Conservation (phyloP, 108 stramenopile species). For the Parmales sp. region DNA sequence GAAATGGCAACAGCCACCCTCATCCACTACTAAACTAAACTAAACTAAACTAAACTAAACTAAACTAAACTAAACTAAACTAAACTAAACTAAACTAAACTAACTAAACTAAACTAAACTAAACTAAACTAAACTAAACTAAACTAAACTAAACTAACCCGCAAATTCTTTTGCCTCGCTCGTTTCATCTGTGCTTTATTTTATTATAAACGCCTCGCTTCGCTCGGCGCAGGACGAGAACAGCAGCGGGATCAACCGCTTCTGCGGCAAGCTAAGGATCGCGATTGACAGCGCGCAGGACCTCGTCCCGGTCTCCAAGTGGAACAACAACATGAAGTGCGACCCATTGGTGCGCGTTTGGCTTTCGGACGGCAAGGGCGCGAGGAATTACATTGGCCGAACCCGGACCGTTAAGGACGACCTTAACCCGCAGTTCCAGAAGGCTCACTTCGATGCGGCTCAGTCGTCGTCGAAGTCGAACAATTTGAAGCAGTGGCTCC, state of each 20-base stretch:
- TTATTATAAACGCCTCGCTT: too few relatives aligned
- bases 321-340: neutral
- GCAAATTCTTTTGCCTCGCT: too few relatives aligned
- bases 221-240: too few relatives aligned
- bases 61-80: too few relatives aligned
- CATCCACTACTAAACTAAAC: too few relatives aligned
- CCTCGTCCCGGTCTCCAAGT: neutral
- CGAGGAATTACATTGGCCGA: neutral
- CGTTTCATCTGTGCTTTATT: too few relatives aligned
- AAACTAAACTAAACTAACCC: too few relatives aligned
- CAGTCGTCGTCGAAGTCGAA: neutral
- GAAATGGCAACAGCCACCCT: too few relatives aligned
- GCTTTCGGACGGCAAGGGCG: neutral
- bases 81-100: too few relatives aligned
- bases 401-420: neutral
- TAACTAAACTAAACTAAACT: too few relatives aligned
- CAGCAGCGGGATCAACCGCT: neutral
- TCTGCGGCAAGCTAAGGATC: neutral
- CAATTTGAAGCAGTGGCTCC: neutral
- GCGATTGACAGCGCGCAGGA: neutral
- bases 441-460: neutral
- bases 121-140: too few relatives aligned
- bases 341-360: constrained; percentile 1
- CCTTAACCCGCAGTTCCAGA: neutral
- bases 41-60: too few relatives aligned